Conservation (phyloP, 176 grass and related monocot species). For the Musa itinerans region DNA sequence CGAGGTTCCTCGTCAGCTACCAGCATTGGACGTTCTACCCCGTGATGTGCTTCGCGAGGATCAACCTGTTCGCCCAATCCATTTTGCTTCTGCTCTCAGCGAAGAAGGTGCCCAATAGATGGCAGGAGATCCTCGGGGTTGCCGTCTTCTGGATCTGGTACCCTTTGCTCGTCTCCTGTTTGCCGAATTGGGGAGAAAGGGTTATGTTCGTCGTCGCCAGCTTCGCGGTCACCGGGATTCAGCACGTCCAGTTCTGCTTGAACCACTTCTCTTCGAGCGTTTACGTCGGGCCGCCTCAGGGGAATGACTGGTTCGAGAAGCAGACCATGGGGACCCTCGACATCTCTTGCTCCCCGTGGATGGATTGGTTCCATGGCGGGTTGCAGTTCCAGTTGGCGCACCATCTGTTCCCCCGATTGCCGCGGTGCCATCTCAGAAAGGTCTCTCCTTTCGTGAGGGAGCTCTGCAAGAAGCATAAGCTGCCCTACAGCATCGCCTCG, state of each 20-base stretch:
- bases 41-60: slow-evolving; percentile 73
- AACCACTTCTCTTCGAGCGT: slow-evolving; percentile 83
- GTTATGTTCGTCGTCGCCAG: slow-evolving; percentile 47
- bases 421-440: slow-evolving; percentile 53
- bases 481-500: slow-evolving; percentile 40
- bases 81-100: slow-evolving; percentile 32
- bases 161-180: slow-evolving; percentile 50
- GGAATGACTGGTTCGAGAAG: slow-evolving; percentile 98
- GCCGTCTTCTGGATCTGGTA: slow-evolving; percentile 77
- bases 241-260: slow-evolving; percentile 90
- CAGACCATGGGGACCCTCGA: slow-evolving; percentile 65
- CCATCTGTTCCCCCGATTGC: slow-evolving; percentile 86
- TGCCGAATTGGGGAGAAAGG: slow-evolving; percentile 73
- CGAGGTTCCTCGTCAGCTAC: slow-evolving; percentile 57
- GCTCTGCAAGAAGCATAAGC: slow-evolving; percentile 81
- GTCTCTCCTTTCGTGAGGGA: slow-evolving; percentile 52
- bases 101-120: slow-evolving; percentile 29
- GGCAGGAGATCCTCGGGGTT: slow-evolving; percentile 52
- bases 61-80: slow-evolving; percentile 69
- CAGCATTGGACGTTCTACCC: slow-evolving; percentile 98
- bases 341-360: slow-evolving; percentile 71
- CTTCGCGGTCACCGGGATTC: slow-evolving; percentile 73
- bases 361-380: slow-evolving; percentile 99
- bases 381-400: slow-evolving; percentile 92
- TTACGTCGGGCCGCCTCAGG: slow-evolving; percentile 53